Percentiles rank a stretch among this genome's conserved stretches.
These are phyloP conservation scores for Exophiala spinifera DNA, from an alignment of 2,329 filamentous ascomycete species.

Conservation along the genomic window DNA sequence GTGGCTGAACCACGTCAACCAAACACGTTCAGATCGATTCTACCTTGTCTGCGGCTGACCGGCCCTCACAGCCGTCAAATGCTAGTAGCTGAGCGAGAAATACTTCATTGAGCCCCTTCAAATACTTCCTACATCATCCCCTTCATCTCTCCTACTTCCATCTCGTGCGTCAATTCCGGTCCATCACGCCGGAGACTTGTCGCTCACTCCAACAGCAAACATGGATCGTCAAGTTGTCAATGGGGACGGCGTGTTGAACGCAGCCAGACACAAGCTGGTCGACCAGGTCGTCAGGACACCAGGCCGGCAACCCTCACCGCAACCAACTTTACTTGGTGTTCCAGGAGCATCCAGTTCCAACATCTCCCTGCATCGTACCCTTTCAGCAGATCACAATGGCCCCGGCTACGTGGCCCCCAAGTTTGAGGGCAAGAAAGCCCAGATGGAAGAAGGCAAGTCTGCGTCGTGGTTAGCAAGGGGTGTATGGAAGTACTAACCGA, in stretches of 20 bases:
- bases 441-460: constrained; percentile 73
- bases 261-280: constrained; percentile 54
- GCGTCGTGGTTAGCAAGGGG: constrained; percentile 17
- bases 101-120: neutral
- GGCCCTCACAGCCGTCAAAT: neutral
- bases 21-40: neutral
- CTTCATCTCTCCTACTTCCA: neutral
- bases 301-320: constrained; percentile 73
- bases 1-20: neutral
- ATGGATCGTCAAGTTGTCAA: constrained; percentile 20
- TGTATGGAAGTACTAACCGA: constrained; percentile 28
- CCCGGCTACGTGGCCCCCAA: constrained; percentile 92
- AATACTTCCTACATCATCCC: neutral
- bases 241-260: constrained; percentile 20
- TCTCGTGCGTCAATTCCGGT: neutral
- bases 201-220: constrained; percentile 3
- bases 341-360: constrained; percentile 52
- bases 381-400: constrained; percentile 78
- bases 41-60: constrained; percentile 5
- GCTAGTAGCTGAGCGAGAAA: constrained; percentile 2
- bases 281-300: constrained; percentile 53
- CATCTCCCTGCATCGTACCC: constrained; percentile 60
- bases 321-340: constrained; percentile 79
- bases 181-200: neutral
- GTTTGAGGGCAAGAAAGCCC: constrained; percentile 86